Base-by-base conservation (phyloP, 2,329 filamentous ascomycete genomes). In the Cordyceps cicadae region DNA sequence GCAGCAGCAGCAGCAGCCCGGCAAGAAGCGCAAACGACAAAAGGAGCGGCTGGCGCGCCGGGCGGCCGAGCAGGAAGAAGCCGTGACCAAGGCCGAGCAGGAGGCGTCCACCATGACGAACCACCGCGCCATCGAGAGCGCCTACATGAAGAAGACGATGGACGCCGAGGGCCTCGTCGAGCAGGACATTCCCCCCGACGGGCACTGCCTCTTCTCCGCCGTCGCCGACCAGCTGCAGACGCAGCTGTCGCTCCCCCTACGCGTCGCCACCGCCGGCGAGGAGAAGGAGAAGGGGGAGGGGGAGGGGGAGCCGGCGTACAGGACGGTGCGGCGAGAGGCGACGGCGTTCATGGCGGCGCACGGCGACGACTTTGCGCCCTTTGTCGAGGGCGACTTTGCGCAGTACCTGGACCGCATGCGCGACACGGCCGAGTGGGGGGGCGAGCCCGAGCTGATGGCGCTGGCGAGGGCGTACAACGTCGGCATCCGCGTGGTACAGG, bases 391-490 rank as follows among this genome's bases (percentile, higher is more conserved):
- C 2, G 52, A 87, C 15, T 71, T 97, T 52, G 83, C 83, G 3
- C 77, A 77, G 9, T 96, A 97, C 72, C 81, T 90, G 52, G 75
- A 76, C 52, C 90, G 89, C 75, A 90, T 99, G 63, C 78, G 87
- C 64, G 86, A 94, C 62, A 97, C 92, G 54, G 92, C 90, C 0
- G 93, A 96, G 75, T 99, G 94, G 94, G 94, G 94, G 54, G 94
- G 94, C 0, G 90, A 97, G 77, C 75, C 97, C 64, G 94, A 99
- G 78, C 75, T 99, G 60, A 80, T 87, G 72, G 94, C 94, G 26
- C 79, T 99, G 70, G 89, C 93, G 55, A 87, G 85, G 70, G 85
- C 84, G 59, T 97, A 95, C 68, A 84, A 83, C 3, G 85, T 94
- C 12, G 84, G 88, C 69, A 93, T 97, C 64, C 85, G 87, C 69